These are phyloP conservation scores for Pyrrhoderma noxium DNA, from an alignment of 1,284 basidiomycete species.

Conservation along the genomic window DNA sequence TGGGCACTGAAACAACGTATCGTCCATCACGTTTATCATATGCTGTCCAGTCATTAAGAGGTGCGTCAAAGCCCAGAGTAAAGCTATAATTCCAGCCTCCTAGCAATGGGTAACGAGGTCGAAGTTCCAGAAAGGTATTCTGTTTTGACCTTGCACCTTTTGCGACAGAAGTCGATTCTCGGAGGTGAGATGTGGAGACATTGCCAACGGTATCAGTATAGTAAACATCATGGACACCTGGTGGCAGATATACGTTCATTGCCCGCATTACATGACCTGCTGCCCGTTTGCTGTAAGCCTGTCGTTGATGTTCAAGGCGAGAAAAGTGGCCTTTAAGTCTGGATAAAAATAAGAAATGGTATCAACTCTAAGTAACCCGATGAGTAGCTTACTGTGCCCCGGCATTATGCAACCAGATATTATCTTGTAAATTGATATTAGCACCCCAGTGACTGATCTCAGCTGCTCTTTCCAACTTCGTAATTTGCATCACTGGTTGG, in stretches of 20 bases:
- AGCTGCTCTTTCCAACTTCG: constrained; percentile 65
- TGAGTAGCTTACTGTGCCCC: constrained; percentile 70
- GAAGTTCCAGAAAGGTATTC: constrained; percentile 69
- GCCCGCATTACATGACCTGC: constrained; percentile 68
- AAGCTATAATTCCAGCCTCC: constrained; percentile 99
- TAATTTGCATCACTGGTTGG: constrained; percentile 72
- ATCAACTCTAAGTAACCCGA: constrained; percentile 5
- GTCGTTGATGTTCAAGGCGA: constrained; percentile 79
- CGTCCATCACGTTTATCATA: constrained; percentile 52
- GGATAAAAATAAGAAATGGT: constrained; percentile 2
- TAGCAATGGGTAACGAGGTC: constrained; percentile 87
- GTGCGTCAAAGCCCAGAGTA: constrained; percentile 88
- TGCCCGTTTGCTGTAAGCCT: constrained; percentile 56
- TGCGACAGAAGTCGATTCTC: constrained; percentile 53
- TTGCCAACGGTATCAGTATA: constrained; percentile 92
- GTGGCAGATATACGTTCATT: constrained; percentile 70
- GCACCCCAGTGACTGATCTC: constrained; percentile 97
- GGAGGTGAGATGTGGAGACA: constrained; percentile 89
- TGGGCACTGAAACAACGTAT: constrained; percentile 77
- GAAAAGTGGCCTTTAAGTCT: constrained; percentile 96
- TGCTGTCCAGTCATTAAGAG: constrained; percentile 66
- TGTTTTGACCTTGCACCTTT: constrained; percentile 46
- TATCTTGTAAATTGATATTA: constrained; percentile 90
- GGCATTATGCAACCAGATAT: constrained; percentile 77
- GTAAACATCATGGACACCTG: constrained; percentile 76